Conservation (phyloP, 305 asterid species). For the Fraxinus velutina region DNA sequence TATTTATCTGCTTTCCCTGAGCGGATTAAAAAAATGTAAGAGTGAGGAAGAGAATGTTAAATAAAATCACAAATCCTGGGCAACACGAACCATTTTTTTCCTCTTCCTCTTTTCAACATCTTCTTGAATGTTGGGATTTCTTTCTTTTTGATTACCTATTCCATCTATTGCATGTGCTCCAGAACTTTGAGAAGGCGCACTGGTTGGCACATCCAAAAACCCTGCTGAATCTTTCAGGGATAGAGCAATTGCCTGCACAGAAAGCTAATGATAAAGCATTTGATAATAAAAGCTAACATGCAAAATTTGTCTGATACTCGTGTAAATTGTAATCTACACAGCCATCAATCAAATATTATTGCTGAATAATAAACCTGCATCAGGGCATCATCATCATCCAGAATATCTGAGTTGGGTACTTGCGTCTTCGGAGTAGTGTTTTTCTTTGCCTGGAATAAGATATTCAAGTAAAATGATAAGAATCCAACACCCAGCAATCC, state of each 20-base stretch:
- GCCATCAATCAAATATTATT: background rate
- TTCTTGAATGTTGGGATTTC: slow-evolving; percentile 30
- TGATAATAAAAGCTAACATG: background rate
- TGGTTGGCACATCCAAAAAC: slow-evolving; percentile 24
- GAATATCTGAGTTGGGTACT: slow-evolving; percentile 47
- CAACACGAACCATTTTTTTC: slow-evolving; percentile 56
- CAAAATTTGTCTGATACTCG: background rate
- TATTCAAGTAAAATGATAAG: slow-evolving; percentile 19
- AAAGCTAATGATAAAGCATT: slow-evolving; percentile 16
- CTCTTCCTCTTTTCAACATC: slow-evolving; percentile 54
- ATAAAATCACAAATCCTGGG: slow-evolving; percentile 16
- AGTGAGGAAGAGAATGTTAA: slow-evolving; percentile 17
- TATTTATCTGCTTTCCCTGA: slow-evolving; percentile 42
- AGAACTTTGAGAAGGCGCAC: slow-evolving; percentile 30
- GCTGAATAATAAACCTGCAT: slow-evolving; percentile 47
- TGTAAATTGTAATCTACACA: background rate
- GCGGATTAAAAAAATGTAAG: slow-evolving; percentile 12
- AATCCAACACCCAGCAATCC: slow-evolving; percentile 11
- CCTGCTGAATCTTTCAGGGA: slow-evolving; percentile 62
- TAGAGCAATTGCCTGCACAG: slow-evolving; percentile 72
- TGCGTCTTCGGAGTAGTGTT: slow-evolving; percentile 44
- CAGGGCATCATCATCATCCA: slow-evolving; percentile 52
- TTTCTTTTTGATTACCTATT: slow-evolving; percentile 27
- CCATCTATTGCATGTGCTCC: slow-evolving; percentile 20
- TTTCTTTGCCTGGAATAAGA: slow-evolving; percentile 50